Base-by-base conservation (phyloP, 2,329 filamentous ascomycete genomes). In the Erysiphe neolycopersici region DNA sequence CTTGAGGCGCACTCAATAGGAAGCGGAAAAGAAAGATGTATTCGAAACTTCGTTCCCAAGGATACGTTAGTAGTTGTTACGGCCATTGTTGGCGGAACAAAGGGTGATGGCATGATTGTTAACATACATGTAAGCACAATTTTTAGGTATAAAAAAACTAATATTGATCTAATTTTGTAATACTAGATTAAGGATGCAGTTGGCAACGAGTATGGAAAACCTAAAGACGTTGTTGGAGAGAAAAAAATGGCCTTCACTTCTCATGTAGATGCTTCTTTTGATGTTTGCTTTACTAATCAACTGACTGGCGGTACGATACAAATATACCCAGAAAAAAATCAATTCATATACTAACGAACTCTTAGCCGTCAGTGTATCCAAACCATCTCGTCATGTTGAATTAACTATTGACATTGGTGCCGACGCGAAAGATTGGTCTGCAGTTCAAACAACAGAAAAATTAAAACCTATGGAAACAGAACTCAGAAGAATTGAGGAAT, bases 21-120 rank as follows among this genome's bases (percentile, higher is more conserved):
- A 59, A 73, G 77, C 54, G 65, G 66, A 48, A 73, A 69, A 56
- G 79, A 87, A 64, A 73, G 87, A 64, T 98, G 89, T 65, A 80
- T 98, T 61, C 75, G 87, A 60, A 98, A 98, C 66, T 98, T 94
- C 61, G 85, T 94, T 51, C 71, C 73, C 48, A 79, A 75, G 62
- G 84, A 94, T 58, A 92, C 89, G 50, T 66, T 98, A 51, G 89
- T 98, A 37, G 87, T 95, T 31, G 87, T 98, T 43, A 95, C 87
- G 45, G 81, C 85, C 44, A 93, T 75, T 47, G 69, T 93, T 45
- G 73, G 77, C 58, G 89, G 89, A n/a, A 64, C 64, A 51, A 81
- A 78, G 62, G 87, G 84, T 46, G 89, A 98, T 66, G 89, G 89
- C 43, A 85, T 92, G 73, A 64, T 72, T 53, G 73, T 95, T 50